Evolutionary conservation across 1,139 yeast genomes (phyloP), one percentile per base, ranked within the genome.

Genomic region (Komagataea norvegica): DNA sequence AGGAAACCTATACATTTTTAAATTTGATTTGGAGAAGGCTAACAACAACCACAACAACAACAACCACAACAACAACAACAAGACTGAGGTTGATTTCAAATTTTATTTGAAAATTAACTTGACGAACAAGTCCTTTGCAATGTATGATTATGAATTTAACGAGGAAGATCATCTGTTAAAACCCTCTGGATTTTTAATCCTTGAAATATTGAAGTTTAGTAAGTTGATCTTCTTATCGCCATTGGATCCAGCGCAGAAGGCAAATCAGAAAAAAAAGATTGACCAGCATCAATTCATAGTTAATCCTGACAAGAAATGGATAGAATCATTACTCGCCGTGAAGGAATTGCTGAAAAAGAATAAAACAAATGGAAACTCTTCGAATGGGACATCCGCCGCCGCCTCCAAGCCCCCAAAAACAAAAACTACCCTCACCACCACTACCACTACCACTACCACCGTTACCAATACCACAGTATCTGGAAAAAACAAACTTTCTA

Each of bases 61-160:
- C n/a, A n/a, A n/a, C n/a, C 31, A 15, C 10, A 14, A 23, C 26
- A 25, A 29, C 24, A 34, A 36, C 16, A 27, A 37, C n/a, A 41
- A 40, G 6, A 20, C 36, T 8, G 23, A 32, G 11, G 25, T 37
- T 40, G 62, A 57, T 35, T 45, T 63, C 65, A 71, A 3, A 70
- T 67, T 21, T 59, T 70, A 36, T 1, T 63, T 75, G 10, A 77
- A 75, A 18, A 67, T 77, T 10, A 73, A 78, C 37, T 71, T 52
- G 60, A 77, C 70, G 43, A 79, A 63, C 70, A 77, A 49, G 55
- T 78, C 77, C 48, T 77, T 81, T 43, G 83, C 84, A 57, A 77
- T 82, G 79, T 82, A 81, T 55, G 89, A 82, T 57, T 82, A 79
- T 57, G 91, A 82, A 52, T 81, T 82, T 56, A 72, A 74, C 46